phyloP scores from a whole-genome alignment of 441 rosid species.

The Raphanus hybrid region DNA sequence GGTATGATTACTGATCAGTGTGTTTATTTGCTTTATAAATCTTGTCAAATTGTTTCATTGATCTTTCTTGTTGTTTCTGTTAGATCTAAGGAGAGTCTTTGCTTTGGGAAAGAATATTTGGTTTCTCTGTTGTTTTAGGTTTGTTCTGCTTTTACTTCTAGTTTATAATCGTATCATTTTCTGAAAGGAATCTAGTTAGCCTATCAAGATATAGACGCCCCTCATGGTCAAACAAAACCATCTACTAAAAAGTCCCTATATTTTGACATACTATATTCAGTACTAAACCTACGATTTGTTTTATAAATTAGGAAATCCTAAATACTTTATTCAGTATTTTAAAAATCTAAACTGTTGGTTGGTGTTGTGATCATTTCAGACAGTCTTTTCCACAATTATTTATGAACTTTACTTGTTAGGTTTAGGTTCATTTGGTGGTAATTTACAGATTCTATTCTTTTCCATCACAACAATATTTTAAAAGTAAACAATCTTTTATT shows the following conservation, averaged over 20 bases:
- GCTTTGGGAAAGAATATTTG: not conserved
- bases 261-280: not conserved
- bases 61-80: not conserved
- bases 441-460: not conserved
- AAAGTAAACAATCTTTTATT: not conserved
- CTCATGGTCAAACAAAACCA: conserved; percentile 3
- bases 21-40: too few species aligned
- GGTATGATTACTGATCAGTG: not conserved
- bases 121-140: too few species aligned
- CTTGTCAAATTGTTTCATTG: not conserved
- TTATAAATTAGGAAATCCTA: not conserved
- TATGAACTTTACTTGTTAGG: not conserved
- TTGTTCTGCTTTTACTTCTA: not conserved
- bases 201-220: not conserved
- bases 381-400: too few species aligned
- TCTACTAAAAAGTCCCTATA: not conserved
- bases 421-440: not conserved
- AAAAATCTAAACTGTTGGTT: too few species aligned
- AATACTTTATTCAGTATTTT: not conserved
- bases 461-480: not conserved
- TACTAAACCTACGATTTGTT: not conserved
- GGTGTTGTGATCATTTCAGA: too few species aligned
- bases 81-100: not conserved
- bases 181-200: conserved; percentile 1
- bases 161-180: not conserved